These are phyloP conservation scores for Haematococcus sp. DNA, from an alignment of 139 green algal species.

Conservation along the genomic window DNA sequence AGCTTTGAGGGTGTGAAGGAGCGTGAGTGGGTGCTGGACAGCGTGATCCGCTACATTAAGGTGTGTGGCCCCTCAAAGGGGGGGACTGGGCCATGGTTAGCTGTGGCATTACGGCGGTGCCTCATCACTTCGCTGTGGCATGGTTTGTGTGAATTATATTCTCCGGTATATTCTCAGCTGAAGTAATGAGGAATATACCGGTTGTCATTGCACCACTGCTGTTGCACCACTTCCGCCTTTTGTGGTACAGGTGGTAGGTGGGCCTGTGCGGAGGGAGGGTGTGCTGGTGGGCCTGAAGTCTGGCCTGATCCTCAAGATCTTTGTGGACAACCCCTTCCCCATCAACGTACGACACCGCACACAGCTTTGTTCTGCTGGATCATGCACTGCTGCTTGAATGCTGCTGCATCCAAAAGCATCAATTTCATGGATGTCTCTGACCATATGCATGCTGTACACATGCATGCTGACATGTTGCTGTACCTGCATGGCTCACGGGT, in stretches of 20 bases:
- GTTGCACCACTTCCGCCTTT: no score
- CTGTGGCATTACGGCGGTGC: neutral
- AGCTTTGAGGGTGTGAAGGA: constrained; percentile 69
- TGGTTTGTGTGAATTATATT: no score
- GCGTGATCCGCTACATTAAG: constrained; percentile 82
- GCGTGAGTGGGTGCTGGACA: constrained; percentile 74
- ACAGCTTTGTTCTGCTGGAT: neutral
- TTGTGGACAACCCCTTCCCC: constrained; percentile 79
- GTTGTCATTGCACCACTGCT: no score
- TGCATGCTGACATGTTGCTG: no score
- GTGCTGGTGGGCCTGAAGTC: constrained; percentile 77
- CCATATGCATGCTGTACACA: no score
- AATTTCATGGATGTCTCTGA: no score
- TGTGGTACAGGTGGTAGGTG: constrained; percentile 53
- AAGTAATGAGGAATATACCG: no score
- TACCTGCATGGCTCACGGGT: no score
- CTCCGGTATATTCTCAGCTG: no score
- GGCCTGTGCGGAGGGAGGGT: constrained; percentile 59
- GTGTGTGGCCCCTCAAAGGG: no score
- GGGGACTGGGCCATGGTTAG: neutral
- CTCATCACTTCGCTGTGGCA: neutral
- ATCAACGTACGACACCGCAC: constrained; percentile 32
- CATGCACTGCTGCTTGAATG: no score
- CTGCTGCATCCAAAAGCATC: no score
- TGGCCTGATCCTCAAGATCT: constrained; percentile 70